Conservation (phyloP, 768 basidiomycete species). For the Mycena amicta region DNA sequence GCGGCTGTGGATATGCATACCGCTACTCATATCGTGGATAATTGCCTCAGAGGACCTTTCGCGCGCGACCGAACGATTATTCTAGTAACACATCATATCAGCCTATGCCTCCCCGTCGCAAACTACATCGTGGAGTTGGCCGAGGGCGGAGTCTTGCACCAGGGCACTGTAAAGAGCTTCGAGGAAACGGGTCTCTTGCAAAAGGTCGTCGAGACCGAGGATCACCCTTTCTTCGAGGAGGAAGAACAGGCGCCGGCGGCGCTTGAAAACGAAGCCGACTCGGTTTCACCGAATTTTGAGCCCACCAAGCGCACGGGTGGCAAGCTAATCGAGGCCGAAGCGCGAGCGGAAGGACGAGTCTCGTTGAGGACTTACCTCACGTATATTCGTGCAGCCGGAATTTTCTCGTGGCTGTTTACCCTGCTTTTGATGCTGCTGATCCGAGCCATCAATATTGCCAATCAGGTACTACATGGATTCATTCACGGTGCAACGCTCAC, state of each 20-base stretch:
- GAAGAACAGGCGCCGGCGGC: constrained; percentile 18
- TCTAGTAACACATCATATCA: constrained; percentile 83
- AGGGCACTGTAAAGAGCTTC: constrained; percentile 54
- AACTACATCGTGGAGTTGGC: constrained; percentile 67
- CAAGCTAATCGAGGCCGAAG: constrained; percentile 64
- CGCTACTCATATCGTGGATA: constrained; percentile 64
- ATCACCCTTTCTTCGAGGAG: constrained; percentile 38
- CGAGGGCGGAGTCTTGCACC: constrained; percentile 48
- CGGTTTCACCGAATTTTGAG: constrained; percentile 4
- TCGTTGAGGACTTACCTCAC: constrained; percentile 60
- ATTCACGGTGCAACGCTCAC: background rate
- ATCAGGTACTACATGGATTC: constrained; percentile 47
- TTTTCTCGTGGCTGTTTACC: constrained; percentile 56
- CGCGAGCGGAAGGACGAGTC: constrained; percentile 67
- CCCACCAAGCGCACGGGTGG: constrained; percentile 32
- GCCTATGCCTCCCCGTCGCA: constrained; percentile 68
- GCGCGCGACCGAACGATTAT: constrained; percentile 71
- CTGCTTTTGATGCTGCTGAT: constrained; percentile 55
- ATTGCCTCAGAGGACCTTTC: constrained; percentile 65
- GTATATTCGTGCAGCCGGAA: constrained; percentile 65
- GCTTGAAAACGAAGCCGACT: constrained; percentile 39
- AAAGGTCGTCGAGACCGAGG: constrained; percentile 48
- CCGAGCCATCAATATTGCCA: constrained; percentile 55
- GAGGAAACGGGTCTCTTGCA: constrained; percentile 44
- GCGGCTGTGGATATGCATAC: constrained; percentile 82